Conservation (phyloP, 2,329 filamentous ascomycete genomes). For the Xylaria sp. region DNA sequence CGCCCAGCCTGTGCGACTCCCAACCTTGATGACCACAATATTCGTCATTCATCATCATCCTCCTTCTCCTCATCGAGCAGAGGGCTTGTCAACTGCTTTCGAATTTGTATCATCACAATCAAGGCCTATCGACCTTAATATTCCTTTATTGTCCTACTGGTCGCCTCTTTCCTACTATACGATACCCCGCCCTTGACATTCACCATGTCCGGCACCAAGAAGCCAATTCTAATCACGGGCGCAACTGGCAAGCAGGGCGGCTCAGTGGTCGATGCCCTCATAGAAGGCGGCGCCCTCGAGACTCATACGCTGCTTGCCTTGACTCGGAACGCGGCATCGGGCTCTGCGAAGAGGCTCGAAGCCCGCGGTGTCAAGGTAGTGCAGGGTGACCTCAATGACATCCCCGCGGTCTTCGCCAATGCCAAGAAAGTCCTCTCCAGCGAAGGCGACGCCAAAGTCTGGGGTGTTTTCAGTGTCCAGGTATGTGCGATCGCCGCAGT, state of each 20-base stretch:
- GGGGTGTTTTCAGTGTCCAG: constrained; percentile 66
- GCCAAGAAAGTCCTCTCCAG: constrained; percentile 38
- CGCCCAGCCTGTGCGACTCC: not conserved
- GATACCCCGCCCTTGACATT: not conserved
- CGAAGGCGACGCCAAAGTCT: constrained; percentile 41
- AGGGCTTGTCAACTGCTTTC: not conserved
- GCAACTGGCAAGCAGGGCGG: constrained; percentile 45
- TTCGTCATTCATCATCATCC: not conserved
- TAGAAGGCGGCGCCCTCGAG: constrained; percentile 40
- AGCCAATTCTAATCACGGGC: constrained; percentile 38
- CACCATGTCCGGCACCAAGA: not conserved
- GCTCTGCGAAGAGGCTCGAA: constrained; percentile 51
- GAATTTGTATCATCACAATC: too few relatives aligned
- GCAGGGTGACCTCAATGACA: constrained; percentile 59
- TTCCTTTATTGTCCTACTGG: not conserved
- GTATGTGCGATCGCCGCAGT: constrained; percentile 33
- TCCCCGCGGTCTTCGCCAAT: constrained; percentile 49
- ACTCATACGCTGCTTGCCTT: constrained; percentile 61
- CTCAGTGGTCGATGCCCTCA: constrained; percentile 37
- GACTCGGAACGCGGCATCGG: constrained; percentile 58
- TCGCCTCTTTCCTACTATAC: not conserved
- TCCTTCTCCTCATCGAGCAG: not conserved
- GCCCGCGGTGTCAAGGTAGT: constrained; percentile 55
- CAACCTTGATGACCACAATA: not conserved
- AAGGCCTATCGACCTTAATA: too few relatives aligned